Base-by-base conservation (phyloP, 2,329 filamentous ascomycete genomes). In the Tolypocladium endophyticum region DNA sequence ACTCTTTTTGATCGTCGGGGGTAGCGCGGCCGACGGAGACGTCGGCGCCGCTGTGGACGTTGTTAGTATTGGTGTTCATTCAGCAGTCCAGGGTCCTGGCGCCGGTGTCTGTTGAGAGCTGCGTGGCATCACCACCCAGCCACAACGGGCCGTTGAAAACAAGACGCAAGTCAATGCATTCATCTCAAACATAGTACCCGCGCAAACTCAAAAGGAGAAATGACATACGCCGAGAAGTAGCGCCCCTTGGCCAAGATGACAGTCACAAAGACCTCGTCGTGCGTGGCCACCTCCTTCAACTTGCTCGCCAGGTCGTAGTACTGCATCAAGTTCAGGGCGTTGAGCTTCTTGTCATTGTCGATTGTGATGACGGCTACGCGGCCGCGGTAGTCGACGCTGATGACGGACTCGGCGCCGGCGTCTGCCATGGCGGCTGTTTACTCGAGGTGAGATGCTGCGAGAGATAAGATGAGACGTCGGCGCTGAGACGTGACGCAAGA, bases 301-400 rank as follows among this genome's bases (percentile, higher is more conserved):
- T 85, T 81, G 66, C 84, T 81, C 1, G 88, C 85, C 50, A 97
- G 81, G 36, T 86, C 81, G 72, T 89, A 96, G 79, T 97, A 97
- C 57, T 87, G 81, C 62, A 83, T 77, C 68, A 83, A 80, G 61
- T 77, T 82, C 57, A 97, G 77, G 38, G 93, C 91, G 73, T 95
- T 95, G 73, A 97, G 89, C 77, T 97, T 97, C 71, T 86, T 83
- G 59, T 87, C 83, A 57, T 90, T 88, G 75, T 92, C 87, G 70
- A 99, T 87, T 23, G 90, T 96, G 73, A 99, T 87, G 70, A 92
- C 84, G 69, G 93, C 76, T 20, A 76, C 69, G 63, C 75, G 74
- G 58, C 73, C 74, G 58, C 69, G 73, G 64, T 76, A 76, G 61
- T 77, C 74, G 61, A 77, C 62, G 11, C 61, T 66, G 64, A 77